Percentiles rank a stretch among this genome's conserved stretches.
Evolutionary conservation across 1,284 basidiomycete species (phyloP).

Genomic region (Apiotrichum gracile): DNA sequence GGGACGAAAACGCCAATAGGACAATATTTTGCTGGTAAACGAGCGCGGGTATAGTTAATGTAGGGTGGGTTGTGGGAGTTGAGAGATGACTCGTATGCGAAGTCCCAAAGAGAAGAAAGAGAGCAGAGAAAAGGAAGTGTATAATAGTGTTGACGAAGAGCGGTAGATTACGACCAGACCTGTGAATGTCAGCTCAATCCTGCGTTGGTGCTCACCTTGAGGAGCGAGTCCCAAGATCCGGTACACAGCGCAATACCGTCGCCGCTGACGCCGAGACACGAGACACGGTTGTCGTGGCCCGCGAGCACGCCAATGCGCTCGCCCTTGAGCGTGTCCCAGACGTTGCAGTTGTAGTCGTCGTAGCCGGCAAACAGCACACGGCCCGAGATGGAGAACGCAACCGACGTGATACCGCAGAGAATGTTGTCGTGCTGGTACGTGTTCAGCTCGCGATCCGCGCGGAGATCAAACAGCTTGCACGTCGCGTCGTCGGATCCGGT

Average conservation of each 20-base stretch:
- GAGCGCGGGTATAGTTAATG: too few species aligned
- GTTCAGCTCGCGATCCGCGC: constrained; percentile 94
- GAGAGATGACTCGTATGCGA: neutral
- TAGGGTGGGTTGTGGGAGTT: neutral
- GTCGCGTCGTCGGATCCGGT: constrained; percentile 99
- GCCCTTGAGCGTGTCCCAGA: constrained; percentile 98
- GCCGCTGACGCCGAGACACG: constrained; percentile 88
- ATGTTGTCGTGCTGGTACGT: constrained; percentile 97
- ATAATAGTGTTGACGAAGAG: neutral
- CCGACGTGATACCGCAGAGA: constrained; percentile 95
- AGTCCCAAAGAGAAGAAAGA: neutral
- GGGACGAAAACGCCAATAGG: too few species aligned
- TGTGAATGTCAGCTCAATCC: constrained; percentile 1
- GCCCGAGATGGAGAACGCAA: constrained; percentile 94
- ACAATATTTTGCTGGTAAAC: too few species aligned
- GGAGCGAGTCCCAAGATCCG: constrained; percentile 93
- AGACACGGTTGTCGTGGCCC: constrained; percentile 96
- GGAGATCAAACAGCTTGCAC: constrained; percentile 94
- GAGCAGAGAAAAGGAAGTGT: neutral
- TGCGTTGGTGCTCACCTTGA: constrained; percentile 62
- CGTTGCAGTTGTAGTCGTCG: constrained; percentile 99
- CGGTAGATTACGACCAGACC: constrained; percentile 15
- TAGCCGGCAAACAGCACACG: constrained; percentile 97
- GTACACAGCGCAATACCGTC: constrained; percentile 98
- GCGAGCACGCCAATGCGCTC: constrained; percentile 94